Base-by-base conservation (phyloP, 371 early-diverging fungal genomes). In the Circinella minor region DNA sequence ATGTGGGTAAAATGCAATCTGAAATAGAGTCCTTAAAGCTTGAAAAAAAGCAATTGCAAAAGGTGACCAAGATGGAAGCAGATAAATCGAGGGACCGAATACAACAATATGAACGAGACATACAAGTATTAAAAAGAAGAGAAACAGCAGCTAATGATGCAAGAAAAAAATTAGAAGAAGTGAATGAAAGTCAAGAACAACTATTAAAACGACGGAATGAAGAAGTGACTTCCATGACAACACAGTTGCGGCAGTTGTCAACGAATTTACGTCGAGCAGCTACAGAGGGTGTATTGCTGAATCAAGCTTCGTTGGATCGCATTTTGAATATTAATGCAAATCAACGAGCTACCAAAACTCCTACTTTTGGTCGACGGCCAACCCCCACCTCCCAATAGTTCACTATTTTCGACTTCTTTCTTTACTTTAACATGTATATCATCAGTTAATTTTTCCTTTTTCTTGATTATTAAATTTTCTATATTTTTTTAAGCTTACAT, bases 11-110 rank as follows among this genome's bases (percentile, higher is more conserved):
- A 18, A 61, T 90, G 17, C 79, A 80, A 8, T 68, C 75, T 1
- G 80, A 82, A 6, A 74, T 88, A 13, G 89, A 89, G 61, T 72
- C 83, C 3, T 82, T 89, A 17, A 88, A 87, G 72, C 76, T 80
- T 7, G 93, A 95, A 71, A 94, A 93, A 74, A 81, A 89, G 57
- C 85, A 89, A n/a, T 85, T 92, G 82, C 69, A 88, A 63, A 91
- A 88, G 67, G 80, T 88, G 1, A 83, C 91, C 73, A 89, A 90
- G 63, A 80, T 80, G 63, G 91, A 92, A 63, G 76, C 83, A 0
- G 87, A 89, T 63, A 79, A 82, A 27, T 78, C 82, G 64, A 86
- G 92, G 38, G 91, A 90, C 20, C 72, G 83, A 48, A 77, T 81
- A 11, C 74, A 79, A 13, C 68, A 71, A 10, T 83, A 84, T 46